A percentile compares a stretch with the other conserved stretches of the same genome.
These are phyloP conservation scores for Glycyrrhiza uralensis DNA, from an alignment of 306 rosid genomes.

Conservation along the genomic window DNA sequence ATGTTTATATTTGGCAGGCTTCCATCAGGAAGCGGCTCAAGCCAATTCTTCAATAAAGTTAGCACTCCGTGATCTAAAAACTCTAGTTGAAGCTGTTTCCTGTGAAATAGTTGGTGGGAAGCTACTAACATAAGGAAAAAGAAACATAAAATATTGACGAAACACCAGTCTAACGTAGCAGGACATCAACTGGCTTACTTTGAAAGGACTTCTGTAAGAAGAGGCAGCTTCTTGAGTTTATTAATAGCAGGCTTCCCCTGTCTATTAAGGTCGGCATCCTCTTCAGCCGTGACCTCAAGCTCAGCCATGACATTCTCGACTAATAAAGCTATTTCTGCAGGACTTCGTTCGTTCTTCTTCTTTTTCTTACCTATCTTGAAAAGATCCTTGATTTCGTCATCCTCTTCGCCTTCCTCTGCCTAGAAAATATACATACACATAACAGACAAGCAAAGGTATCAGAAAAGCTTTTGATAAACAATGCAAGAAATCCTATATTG, in stretches of 20 bases:
- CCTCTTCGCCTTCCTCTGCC: conserved; percentile 95
- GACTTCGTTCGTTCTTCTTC: conserved; percentile 86
- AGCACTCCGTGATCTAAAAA: conserved; percentile 92
- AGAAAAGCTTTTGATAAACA: background rate
- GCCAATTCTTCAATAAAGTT: conserved; percentile 84
- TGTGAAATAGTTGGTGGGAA: conserved; percentile 23
- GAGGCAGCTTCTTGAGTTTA: conserved; percentile 83
- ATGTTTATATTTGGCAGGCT: conserved; percentile 89
- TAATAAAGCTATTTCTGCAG: conserved; percentile 83
- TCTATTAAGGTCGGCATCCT: conserved; percentile 85
- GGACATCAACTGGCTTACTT: conserved; percentile 54
- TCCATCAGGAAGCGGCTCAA: conserved; percentile 96
- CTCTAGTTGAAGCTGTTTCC: conserved; percentile 91
- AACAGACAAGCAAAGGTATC: background rate
- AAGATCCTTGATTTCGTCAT: conserved; percentile 68
- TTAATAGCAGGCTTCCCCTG: conserved; percentile 86
- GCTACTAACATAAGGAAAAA: background rate
- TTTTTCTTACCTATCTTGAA: conserved; percentile 81
- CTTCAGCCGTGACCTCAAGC: conserved; percentile 95
- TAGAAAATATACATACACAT: conserved; percentile 34
- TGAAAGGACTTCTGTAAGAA: conserved; percentile 86
- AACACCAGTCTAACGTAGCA: background rate
- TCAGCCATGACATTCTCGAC: conserved; percentile 98
- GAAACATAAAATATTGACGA: background rate
- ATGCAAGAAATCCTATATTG: background rate